A percentile compares a stretch with the other conserved stretches of the same genome.
phyloP scores from a whole-genome alignment of 306 rosid genomes.

The Quercus robur region DNA sequence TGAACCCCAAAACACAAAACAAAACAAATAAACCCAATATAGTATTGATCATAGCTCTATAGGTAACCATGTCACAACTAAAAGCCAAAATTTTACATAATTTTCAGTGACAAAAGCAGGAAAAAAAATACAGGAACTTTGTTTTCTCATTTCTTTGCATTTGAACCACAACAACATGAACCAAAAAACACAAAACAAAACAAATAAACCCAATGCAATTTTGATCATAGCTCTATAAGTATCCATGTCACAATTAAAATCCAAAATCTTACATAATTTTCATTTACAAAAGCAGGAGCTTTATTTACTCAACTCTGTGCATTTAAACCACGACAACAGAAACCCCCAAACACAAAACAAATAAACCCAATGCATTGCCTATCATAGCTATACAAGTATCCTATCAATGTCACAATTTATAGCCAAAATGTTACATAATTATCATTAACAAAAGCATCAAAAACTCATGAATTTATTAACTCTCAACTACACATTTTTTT shows the following conservation, averaged over 20 bases:
- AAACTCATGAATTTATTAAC: constrained; percentile 39
- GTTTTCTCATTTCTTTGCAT: constrained; percentile 55
- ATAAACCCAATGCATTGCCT: too few relatives aligned
- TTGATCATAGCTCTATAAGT: too few relatives aligned
- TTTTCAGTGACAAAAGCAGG: constrained; percentile 40
- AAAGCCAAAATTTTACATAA: neutral
- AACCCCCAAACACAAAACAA: neutral
- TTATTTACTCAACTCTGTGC: neutral
- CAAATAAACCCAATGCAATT: too few relatives aligned
- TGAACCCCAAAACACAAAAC: neutral
- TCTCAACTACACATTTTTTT: constrained; percentile 55
- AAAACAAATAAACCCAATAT: too few relatives aligned
- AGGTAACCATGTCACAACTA: neutral
- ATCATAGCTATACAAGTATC: too few relatives aligned
- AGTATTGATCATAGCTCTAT: neutral
- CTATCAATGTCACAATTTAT: neutral
- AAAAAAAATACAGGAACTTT: too few relatives aligned
- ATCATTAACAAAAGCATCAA: too few relatives aligned
- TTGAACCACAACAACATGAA: neutral
- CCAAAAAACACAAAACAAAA: too few relatives aligned
- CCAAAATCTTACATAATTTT: neutral
- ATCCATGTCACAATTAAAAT: neutral
- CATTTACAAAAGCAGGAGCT: neutral
- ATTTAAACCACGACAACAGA: too few relatives aligned
- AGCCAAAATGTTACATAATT: neutral